Evolutionary conservation across 768 basidiomycete species (phyloP).

Genomic region (Collybia nuda): DNA sequence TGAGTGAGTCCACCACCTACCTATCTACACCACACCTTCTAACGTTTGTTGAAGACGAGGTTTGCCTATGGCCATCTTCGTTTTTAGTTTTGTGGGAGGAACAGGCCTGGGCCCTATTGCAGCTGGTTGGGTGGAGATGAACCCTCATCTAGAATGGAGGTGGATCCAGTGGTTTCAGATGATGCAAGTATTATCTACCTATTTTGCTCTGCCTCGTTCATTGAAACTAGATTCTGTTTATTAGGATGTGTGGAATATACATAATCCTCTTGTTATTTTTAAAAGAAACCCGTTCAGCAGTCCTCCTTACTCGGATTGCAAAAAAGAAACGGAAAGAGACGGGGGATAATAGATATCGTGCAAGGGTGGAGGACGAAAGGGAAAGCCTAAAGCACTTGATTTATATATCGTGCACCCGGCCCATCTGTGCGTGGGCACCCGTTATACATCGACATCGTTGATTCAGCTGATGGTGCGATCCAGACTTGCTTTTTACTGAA

Average conservation of each 20-base stretch:
- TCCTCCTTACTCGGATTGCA: conserved; percentile 71
- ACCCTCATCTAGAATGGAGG: conserved; percentile 60
- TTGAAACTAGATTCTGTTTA: conserved; percentile 29
- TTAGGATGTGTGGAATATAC: conserved; percentile 53
- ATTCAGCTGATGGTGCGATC: neutral
- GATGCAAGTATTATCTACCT: conserved; percentile 41
- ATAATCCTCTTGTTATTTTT: conserved; percentile 49
- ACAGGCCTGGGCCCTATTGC: conserved; percentile 63
- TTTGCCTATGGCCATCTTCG: conserved; percentile 74
- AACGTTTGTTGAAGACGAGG: conserved; percentile 52
- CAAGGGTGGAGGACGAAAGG: conserved; percentile 63
- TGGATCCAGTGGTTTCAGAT: conserved; percentile 86
- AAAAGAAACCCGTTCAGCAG: conserved; percentile 75
- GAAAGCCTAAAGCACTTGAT: conserved; percentile 55
- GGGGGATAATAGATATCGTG: conserved; percentile 60
- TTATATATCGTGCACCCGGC: conserved; percentile 67
- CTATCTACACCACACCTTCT: neutral
- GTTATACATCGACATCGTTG: neutral
- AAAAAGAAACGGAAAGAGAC: conserved; percentile 61
- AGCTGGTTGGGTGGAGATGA: conserved; percentile 70
- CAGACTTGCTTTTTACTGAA: conserved; percentile 70
- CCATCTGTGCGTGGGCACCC: conserved; percentile 52
- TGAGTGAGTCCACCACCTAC: conserved; percentile 40
- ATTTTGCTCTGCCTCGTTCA: neutral
- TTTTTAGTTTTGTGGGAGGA: conserved; percentile 56